A percentile compares a stretch with the other conserved stretches of the same genome.
Conservation (phyloP, 495 filamentous ascomycete genomes). For the Aspergillus asperescens region DNA sequence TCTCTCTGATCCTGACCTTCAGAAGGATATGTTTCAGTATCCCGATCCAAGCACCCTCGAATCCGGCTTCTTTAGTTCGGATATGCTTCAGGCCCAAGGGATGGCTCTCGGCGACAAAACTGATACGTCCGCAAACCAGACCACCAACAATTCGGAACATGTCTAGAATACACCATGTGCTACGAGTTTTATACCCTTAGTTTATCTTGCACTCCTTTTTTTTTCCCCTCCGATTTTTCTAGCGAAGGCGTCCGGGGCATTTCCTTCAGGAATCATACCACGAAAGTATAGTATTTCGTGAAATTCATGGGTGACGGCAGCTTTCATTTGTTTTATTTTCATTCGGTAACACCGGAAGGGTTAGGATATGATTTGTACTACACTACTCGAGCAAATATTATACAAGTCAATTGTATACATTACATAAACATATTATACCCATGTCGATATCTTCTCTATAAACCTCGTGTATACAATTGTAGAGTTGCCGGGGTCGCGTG, state of each 20-base stretch:
- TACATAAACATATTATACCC: neutral
- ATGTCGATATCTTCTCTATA: too few relatives aligned
- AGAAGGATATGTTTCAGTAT: conserved; percentile 35
- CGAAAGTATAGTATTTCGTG: neutral
- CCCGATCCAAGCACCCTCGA: conserved; percentile 27
- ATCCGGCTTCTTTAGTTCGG: conserved; percentile 41
- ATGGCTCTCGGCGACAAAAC: conserved; percentile 20
- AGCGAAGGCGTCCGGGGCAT: conserved; percentile 39
- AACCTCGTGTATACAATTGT: too few relatives aligned
- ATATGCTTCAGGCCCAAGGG: conserved; percentile 28
- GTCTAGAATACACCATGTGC: conserved; percentile 14
- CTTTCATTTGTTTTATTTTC: conserved; percentile 1
- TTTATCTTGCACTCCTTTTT: conserved; percentile 6
- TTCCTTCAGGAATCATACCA: neutral
- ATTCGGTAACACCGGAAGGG: neutral
- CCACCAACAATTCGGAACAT: conserved; percentile 15
- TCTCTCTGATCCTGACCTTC: conserved; percentile 33
- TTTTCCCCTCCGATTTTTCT: conserved; percentile 14
- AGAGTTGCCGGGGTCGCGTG: too few relatives aligned
- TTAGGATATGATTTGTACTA: neutral
- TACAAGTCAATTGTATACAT: neutral
- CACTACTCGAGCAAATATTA: neutral
- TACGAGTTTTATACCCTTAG: conserved; percentile 21
- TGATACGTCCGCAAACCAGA: conserved; percentile 16
- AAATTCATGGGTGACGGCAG: conserved; percentile 1